These are phyloP conservation scores for Carnegiea gigantea DNA, from an alignment of 179 eudicot genomes.

Conservation along the genomic window DNA sequence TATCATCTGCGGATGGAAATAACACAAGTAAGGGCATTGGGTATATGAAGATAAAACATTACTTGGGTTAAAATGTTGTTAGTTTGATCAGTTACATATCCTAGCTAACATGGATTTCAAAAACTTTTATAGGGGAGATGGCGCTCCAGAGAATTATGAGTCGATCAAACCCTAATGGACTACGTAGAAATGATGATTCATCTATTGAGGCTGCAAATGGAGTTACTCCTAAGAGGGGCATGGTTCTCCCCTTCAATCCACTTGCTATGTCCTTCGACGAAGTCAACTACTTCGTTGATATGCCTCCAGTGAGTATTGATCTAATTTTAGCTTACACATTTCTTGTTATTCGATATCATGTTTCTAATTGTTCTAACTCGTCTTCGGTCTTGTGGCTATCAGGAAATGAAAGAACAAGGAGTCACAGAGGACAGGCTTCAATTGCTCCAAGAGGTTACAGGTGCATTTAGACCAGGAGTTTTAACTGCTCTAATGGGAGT, in stretches of 20 bases:
- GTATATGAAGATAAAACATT: not conserved
- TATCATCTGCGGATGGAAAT: slow-evolving; percentile 71
- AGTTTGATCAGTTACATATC: not conserved
- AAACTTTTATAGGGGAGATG: slow-evolving; percentile 57
- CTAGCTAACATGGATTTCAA: not conserved
- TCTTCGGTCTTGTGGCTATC: not conserved
- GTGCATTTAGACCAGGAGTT: slow-evolving; percentile 90
- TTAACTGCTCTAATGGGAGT: slow-evolving; percentile 94
- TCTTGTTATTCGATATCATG: not conserved
- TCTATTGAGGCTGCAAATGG: slow-evolving; percentile 46
- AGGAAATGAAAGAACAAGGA: slow-evolving; percentile 93
- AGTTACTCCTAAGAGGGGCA: slow-evolving; percentile 55
- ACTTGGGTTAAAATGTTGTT: not conserved
- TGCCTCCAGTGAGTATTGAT: slow-evolving; percentile 50
- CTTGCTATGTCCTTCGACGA: slow-evolving; percentile 56
- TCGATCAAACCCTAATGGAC: slow-evolving; percentile 49
- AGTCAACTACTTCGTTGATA: slow-evolving; percentile 57
- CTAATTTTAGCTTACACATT: not conserved
- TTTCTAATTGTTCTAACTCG: not conserved
- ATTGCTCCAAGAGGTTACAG: slow-evolving; percentile 68
- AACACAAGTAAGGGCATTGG: slow-evolving; percentile 57
- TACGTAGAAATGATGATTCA: slow-evolving; percentile 53
- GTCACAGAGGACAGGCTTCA: slow-evolving; percentile 74
- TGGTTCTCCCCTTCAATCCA: slow-evolving; percentile 62
- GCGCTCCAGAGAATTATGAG: slow-evolving; percentile 64